These are phyloP conservation scores for Pseudogymnoascus sp. DNA, from an alignment of 2,329 filamentous ascomycete species.

Conservation along the genomic window DNA sequence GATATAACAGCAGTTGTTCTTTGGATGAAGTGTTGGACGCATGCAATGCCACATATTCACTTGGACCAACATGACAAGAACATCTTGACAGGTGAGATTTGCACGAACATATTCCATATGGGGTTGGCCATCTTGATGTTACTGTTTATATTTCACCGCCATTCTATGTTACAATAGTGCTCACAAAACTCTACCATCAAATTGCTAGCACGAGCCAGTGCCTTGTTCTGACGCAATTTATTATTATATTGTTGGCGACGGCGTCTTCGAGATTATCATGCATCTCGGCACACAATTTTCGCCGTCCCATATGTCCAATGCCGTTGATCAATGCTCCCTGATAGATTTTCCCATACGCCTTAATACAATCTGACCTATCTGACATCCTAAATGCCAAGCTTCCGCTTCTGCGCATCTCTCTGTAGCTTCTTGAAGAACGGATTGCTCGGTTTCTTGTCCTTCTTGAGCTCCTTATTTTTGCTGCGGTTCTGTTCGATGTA, in stretches of 20 bases:
- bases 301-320: background rate
- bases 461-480: constrained; percentile 60
- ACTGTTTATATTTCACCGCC: background rate
- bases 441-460: constrained; percentile 49
- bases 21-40: background rate
- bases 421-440: constrained; percentile 61
- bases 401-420: constrained; percentile 52
- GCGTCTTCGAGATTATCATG: background rate
- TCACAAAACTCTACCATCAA: background rate
- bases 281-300: background rate
- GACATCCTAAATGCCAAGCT: constrained; percentile 32
- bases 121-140: background rate
- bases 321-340: background rate
- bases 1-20: background rate
- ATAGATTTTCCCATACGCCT: background rate
- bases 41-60: constrained; percentile 8
- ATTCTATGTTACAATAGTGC: background rate
- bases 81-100: background rate
- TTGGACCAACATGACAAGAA: background rate
- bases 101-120: background rate
- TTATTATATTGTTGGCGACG: background rate
- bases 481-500: constrained; percentile 78
- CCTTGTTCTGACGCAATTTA: background rate
- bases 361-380: background rate
- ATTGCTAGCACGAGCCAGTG: background rate